Evolutionary conservation across 208 protist species (phyloP).

Genomic region (Herpetomonas tarakana): DNA sequence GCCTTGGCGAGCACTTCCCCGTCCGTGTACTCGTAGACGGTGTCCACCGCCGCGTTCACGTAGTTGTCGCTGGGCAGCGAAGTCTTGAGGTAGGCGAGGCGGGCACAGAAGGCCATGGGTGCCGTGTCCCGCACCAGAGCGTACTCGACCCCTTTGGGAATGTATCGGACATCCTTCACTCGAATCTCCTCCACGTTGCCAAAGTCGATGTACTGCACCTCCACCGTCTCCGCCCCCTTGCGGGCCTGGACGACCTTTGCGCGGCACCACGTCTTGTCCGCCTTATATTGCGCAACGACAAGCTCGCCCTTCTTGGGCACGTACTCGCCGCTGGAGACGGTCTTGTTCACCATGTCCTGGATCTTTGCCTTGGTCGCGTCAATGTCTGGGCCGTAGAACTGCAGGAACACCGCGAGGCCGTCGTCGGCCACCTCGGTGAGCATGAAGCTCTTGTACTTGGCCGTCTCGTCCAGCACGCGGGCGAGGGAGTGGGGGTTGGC

Average conservation of each 20-base stretch:
- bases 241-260: constrained; percentile 52
- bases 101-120: constrained; percentile 51
- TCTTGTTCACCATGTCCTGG: constrained; percentile 56
- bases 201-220: constrained; percentile 88
- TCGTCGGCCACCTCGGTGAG: constrained; percentile 73
- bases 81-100: constrained; percentile 73
- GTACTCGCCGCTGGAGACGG: constrained; percentile 20
- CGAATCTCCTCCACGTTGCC: constrained; percentile 66
- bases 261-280: constrained; percentile 81
- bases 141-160: constrained; percentile 72
- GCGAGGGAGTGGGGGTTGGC: constrained; percentile 25
- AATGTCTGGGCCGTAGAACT: constrained; percentile 36
- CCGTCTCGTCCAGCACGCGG: constrained; percentile 40
- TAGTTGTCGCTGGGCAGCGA: constrained; percentile 35
- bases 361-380: constrained; percentile 40
- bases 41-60: constrained; percentile 38
- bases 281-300: constrained; percentile 67
- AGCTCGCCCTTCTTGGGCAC: constrained; percentile 66
- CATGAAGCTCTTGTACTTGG: constrained; percentile 38
- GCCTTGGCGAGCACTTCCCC: constrained; percentile 69
- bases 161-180: constrained; percentile 49
- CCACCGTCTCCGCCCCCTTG: constrained; percentile 28
- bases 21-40: constrained; percentile 67
- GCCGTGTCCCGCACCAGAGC: constrained; percentile 58
- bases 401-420: constrained; percentile 72